Evolutionary conservation across 129 eudicot species (phyloP).

Genomic region (Centaurea solstitialis): DNA sequence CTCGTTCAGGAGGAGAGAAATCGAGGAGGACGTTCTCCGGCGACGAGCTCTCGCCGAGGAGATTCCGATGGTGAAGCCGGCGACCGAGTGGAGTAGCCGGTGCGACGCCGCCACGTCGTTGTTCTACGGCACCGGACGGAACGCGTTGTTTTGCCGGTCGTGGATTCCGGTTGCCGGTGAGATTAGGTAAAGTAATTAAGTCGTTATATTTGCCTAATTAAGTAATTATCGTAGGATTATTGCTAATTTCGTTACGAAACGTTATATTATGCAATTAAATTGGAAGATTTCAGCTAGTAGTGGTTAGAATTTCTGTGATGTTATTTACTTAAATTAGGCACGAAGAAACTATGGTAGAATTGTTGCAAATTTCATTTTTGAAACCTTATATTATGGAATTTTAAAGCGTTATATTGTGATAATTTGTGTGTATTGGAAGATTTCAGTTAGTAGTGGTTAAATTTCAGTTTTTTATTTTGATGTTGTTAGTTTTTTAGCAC

Average conservation of each 20-base stretch:
- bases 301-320: not conserved
- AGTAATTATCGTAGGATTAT: too few relatives aligned
- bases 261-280: not conserved
- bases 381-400: not conserved
- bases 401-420: not conserved
- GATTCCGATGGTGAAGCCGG: slow-evolving; percentile 43
- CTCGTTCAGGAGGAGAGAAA: slow-evolving; percentile 28
- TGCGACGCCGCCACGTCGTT: slow-evolving; percentile 54
- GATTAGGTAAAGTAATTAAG: slow-evolving; percentile 39
- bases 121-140: slow-evolving; percentile 60
- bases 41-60: slow-evolving; percentile 80
- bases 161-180: slow-evolving; percentile 74
- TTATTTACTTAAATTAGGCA: too few relatives aligned
- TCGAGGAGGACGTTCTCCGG: slow-evolving; percentile 72
- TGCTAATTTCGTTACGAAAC: not conserved
- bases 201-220: not conserved
- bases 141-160: slow-evolving; percentile 91
- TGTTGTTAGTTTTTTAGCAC: not conserved
- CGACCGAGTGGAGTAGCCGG: slow-evolving; percentile 19
- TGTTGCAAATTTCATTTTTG: not conserved
- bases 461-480: not conserved
- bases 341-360: not conserved
- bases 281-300: not conserved
- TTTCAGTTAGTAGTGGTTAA: not conserved
- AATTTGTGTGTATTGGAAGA: not conserved